Base-by-base conservation (phyloP, 306 rosid species). In the Notholithocarpus densiflorus region DNA sequence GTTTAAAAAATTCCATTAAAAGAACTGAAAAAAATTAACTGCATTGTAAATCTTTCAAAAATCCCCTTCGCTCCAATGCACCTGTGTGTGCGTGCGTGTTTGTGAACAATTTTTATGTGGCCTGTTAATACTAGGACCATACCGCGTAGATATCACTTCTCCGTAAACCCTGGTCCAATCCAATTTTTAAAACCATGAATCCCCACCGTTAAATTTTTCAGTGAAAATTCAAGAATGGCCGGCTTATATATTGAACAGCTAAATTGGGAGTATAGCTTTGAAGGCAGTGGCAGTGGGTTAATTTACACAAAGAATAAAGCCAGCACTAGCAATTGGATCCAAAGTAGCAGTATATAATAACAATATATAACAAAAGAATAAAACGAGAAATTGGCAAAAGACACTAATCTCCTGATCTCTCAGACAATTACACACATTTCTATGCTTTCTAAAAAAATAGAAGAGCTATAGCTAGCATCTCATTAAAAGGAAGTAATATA, bases 281-380 rank as follows among this genome's bases (percentile, higher is more conserved):
- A 31, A 66, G 21, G 52, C 24, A 17, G 26, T 19, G 21, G 52
- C 24, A 17, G 26, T 19, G 72, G 72, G 72, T 34, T 66, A 81
- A 83, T 84, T 80, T 87, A 87, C 89, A 89, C 77, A 89, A 86
- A 81, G 91, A 91, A 89, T 87, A 68, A 83, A 83, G 81, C 79
- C 90, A 82, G 73, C 43, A 56, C 52, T 68, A 45, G 74, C 78
- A 57, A 82, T 56, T 71, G 77, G 77, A 81, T 85, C 76, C 87
- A 78, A 76, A 61, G 65, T 75, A 43, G 66, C 65, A 76, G 73
- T 77, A 53, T 75, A 82, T 19, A 65, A 65, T 40, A 61, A 20
- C 53, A 53, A 74, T 74, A 56, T 60, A 77, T 76, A 55, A 69
- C 40, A 43, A 55, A 59, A 13, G 68, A 11, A 56, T 66, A 55